Percentiles rank a stretch among this genome's conserved stretches.
Evolutionary conservation across 805 yeast species (phyloP).

Genomic region (Barnettozyma populi): DNA sequence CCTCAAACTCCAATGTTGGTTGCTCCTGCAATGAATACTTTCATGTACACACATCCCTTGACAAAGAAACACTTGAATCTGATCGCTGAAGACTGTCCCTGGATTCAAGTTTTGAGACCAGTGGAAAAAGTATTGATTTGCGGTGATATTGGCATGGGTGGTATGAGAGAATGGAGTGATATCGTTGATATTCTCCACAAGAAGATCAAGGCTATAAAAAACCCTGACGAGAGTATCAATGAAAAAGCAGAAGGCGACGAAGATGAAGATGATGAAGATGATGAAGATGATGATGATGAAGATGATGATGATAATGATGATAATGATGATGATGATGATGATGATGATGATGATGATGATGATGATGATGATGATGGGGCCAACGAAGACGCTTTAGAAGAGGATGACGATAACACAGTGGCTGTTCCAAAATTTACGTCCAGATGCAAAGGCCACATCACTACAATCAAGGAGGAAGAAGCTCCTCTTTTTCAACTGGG

Average conservation of each 20-base stretch:
- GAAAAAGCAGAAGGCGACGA: conserved; percentile 41
- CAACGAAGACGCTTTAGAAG: background rate
- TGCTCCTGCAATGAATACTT: conserved; percentile 87
- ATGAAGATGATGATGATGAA: background rate
- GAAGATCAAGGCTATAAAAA: conserved; percentile 18
- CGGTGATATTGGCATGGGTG: conserved; percentile 91
- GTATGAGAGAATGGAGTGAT: conserved; percentile 86
- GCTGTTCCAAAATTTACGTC: background rate
- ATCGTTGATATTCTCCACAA: conserved; percentile 55
- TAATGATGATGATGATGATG: conserved; percentile 8
- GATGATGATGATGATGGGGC: conserved; percentile 11
- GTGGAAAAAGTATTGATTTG: conserved; percentile 75
- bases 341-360: conserved; percentile 8
- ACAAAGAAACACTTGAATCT: conserved; percentile 65
- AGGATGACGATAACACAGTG: conserved; percentile 16
- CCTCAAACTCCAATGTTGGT: conserved; percentile 64
- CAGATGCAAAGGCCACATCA: conserved; percentile 1
- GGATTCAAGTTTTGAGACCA: conserved; percentile 68
- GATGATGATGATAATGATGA: conserved; percentile 5
- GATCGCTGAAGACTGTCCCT: conserved; percentile 66
- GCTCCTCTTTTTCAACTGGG: background rate
- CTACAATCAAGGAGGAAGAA: conserved; percentile 6
- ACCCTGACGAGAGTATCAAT: conserved; percentile 27
- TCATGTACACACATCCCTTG: conserved; percentile 73
- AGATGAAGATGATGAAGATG: conserved; percentile 3